phyloP scores from a whole-genome alignment of 441 rosid genomes.

The Aquilaria agallochum region DNA sequence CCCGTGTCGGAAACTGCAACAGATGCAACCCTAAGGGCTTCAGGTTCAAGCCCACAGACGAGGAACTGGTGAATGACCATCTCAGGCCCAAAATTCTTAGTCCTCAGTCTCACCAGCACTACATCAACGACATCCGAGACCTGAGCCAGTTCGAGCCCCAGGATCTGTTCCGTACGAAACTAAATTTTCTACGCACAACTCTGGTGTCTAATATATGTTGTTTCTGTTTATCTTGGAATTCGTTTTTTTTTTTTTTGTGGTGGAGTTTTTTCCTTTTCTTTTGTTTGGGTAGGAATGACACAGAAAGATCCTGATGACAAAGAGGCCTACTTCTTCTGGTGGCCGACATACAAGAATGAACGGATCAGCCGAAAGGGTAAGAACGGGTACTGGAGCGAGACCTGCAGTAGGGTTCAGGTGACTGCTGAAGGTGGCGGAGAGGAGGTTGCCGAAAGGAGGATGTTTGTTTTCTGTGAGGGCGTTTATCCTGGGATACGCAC shows the following conservation, averaged over 20 bases:
- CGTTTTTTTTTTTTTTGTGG: too few relatives aligned
- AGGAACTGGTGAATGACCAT: constrained; percentile 22
- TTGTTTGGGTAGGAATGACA: background rate
- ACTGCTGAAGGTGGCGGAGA: background rate
- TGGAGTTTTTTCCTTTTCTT: too few relatives aligned
- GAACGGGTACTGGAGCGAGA: constrained; percentile 27
- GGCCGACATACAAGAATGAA: background rate
- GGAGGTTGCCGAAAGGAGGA: constrained; percentile 23
- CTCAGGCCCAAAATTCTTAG: constrained; percentile 19
- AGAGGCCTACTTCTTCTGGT: constrained; percentile 25
- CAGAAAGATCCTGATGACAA: constrained; percentile 7
- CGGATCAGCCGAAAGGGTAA: constrained; percentile 17
- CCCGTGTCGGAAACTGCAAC: background rate
- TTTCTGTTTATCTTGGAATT: too few relatives aligned
- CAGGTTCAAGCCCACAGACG: constrained; percentile 34
- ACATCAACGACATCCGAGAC: constrained; percentile 16
- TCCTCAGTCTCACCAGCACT: constrained; percentile 10
- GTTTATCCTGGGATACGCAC: constrained; percentile 13
- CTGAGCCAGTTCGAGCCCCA: constrained; percentile 24
- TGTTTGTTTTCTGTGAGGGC: constrained; percentile 20
- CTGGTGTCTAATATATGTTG: too few relatives aligned
- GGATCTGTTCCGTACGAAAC: constrained; percentile 18
- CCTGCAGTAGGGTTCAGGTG: constrained; percentile 16
- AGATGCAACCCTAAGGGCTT: constrained; percentile 14
- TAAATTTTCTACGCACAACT: too few relatives aligned